A percentile compares a stretch with the other conserved stretches of the same genome.
Evolutionary conservation across 2,329 filamentous ascomycete species (phyloP).

Genomic region (Hypoxylon sp.): DNA sequence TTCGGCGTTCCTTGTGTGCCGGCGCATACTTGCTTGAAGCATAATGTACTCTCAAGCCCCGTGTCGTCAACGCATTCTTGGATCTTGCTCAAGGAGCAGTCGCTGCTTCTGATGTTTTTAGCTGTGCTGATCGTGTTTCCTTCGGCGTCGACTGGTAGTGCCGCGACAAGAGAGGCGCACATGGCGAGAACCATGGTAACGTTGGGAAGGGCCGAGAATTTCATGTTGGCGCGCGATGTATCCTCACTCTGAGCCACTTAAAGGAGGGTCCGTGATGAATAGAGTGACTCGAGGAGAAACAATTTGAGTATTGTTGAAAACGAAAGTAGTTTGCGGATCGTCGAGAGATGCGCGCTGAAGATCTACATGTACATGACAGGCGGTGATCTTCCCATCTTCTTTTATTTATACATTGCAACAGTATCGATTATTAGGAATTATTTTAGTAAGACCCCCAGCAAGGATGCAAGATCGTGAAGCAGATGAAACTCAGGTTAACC

Average conservation of each 20-base stretch:
- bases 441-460: background rate
- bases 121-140: conserved; percentile 5
- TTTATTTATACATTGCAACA: conserved; percentile 43
- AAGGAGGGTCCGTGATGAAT: conserved; percentile 27
- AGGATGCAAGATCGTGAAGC: conserved; percentile 40
- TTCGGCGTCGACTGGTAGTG: conserved; percentile 29
- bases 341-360: conserved; percentile 40
- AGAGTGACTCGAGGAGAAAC: conserved; percentile 23
- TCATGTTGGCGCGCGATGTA: conserved; percentile 32
- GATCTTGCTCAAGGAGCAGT: conserved; percentile 37
- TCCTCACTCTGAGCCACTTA: conserved; percentile 20
- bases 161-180: conserved; percentile 32
- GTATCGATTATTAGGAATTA: conserved; percentile 27
- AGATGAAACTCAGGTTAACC: conserved; percentile 36
- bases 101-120: conserved; percentile 12
- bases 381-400: conserved; percentile 45
- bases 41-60: conserved; percentile 42
- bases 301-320: conserved; percentile 30
- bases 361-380: conserved; percentile 46
- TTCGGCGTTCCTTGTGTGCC: conserved; percentile 23
- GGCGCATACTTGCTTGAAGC: conserved; percentile 48
- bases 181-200: conserved; percentile 29
- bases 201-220: conserved; percentile 23
- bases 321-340: conserved; percentile 42
- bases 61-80: conserved; percentile 40